These are phyloP conservation scores for Mycocalia duriaeana DNA, from an alignment of 1,284 basidiomycete species.

Conservation along the genomic window DNA sequence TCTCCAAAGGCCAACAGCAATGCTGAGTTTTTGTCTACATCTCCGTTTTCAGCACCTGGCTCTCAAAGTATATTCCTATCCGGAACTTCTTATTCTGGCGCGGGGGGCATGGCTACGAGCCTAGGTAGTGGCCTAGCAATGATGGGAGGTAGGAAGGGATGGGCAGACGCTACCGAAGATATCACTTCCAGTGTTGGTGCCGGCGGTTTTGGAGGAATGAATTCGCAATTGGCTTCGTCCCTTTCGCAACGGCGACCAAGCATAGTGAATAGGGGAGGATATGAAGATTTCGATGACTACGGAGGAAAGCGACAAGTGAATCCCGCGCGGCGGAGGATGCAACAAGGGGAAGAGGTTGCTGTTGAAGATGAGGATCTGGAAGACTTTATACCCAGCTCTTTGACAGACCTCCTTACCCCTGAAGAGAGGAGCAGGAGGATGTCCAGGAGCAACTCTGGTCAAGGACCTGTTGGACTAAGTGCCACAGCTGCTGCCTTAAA, in stretches of 20 bases:
- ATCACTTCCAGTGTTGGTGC: slow-evolving; percentile 17
- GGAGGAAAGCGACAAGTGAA: slow-evolving; percentile 9
- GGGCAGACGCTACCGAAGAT: slow-evolving; percentile 22
- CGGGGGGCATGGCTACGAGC: slow-evolving; percentile 33
- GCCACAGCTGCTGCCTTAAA: slow-evolving; percentile 11
- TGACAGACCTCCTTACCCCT: slow-evolving; percentile 85
- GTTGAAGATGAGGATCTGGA: slow-evolving; percentile 77
- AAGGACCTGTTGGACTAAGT: slow-evolving; percentile 25
- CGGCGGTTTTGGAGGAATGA: slow-evolving; percentile 17
- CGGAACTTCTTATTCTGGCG: slow-evolving; percentile 20
- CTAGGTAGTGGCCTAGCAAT: slow-evolving; percentile 37
- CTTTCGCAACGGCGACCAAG: slow-evolving; percentile 13
- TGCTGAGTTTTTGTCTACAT: slow-evolving; percentile 40
- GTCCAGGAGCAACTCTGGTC: slow-evolving; percentile 60
- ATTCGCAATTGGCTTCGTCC: slow-evolving; percentile 21
- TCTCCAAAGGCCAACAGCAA: slow-evolving; percentile 35
- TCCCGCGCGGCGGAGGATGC: slow-evolving; percentile 2
- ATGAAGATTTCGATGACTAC: slow-evolving; percentile 26
- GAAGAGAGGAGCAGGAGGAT: slow-evolving; percentile 75
- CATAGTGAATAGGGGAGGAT: slow-evolving; percentile 11
- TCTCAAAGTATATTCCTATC: slow-evolving; percentile 51
- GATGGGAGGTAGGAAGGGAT: slow-evolving; percentile 31
- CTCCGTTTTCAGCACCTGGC: slow-evolving; percentile 69
- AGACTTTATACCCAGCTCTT: slow-evolving; percentile 80
- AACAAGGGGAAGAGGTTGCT: slow-evolving; percentile 32